Base-by-base conservation (phyloP, 1,284 basidiomycete species). In the Trametes polyzona region DNA sequence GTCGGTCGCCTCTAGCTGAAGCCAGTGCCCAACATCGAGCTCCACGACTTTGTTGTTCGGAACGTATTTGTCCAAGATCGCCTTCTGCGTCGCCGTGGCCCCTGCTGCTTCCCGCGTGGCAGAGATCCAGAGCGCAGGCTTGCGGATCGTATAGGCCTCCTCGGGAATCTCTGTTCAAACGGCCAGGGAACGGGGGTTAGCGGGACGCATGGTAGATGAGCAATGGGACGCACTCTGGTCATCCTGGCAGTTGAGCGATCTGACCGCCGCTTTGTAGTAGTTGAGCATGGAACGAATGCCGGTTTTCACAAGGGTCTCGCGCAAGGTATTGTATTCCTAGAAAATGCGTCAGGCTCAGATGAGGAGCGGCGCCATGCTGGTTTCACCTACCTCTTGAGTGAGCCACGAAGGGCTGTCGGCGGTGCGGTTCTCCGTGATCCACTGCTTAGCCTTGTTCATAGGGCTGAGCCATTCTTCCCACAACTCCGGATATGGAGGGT, bases 221-320 rank as follows among this genome's bases (percentile, higher is more conserved):
- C n/a, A n/a, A n/a, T n/a, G n/a, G n/a, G n/a, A 26, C 64, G 26
- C 58, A 83, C 86, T 80, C 67, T 71, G 67, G 70, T 90, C 87
- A 68, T 90, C 88, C n/a, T 86, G 78, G 66, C 80, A 78, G 21
- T 85, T 77, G 54, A 74, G 55, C 60, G 78, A 77, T 5, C 24
- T 46, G 24, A 40, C 30, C 1, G 33, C 44, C 11, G 24, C 27
- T n/a, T 51, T 26, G 23, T 42, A 41, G n/a, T 21, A 59, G 48
- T 50, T 40, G 14, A 17, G 39, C 19, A 29, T n/a, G 11, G 48
- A 41, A 35, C 47, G 44, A 14, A 56, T 32, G 16, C 54, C 47
- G 0, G 21, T 32, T 9, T 55, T 37, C 1, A 26, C 30, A 1
- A 55, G 21, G 0, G 16, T 48, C 4, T 26, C 27, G 21, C 53